Evolutionary conservation across 2,329 filamentous ascomycete genomes (phyloP).

Genomic region (Aspergillus vadensis): DNA sequence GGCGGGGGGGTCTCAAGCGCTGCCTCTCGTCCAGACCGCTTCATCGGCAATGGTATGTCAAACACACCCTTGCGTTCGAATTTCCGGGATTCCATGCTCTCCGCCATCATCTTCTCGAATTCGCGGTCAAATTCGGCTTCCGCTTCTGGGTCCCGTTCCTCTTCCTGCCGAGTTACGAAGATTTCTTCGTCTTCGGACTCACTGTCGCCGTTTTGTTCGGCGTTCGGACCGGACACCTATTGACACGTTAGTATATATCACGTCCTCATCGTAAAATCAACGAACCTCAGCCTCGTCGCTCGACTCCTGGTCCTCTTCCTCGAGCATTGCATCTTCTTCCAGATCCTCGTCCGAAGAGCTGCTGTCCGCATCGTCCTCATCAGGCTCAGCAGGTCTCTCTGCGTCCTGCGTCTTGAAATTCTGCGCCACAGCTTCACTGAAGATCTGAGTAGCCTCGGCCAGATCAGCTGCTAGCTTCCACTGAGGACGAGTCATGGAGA

Average conservation of each 20-base stretch:
- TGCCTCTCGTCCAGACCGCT: slow-evolving; percentile 64
- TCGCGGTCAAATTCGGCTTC: slow-evolving; percentile 98
- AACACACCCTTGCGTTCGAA: slow-evolving; percentile 94
- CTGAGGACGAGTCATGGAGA: slow-evolving; percentile 78
- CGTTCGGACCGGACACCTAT: slow-evolving; percentile 48
- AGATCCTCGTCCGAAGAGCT: slow-evolving; percentile 76
- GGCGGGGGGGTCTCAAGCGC: slow-evolving; percentile 43
- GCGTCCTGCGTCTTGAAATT: slow-evolving; percentile 80
- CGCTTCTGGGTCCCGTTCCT: slow-evolving; percentile 86
- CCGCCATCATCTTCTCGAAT: slow-evolving; percentile 97
- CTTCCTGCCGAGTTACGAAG: slow-evolving; percentile 85
- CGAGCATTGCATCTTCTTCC: slow-evolving; percentile 59
- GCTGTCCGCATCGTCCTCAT: slow-evolving; percentile 73
- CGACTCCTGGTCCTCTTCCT: slow-evolving; percentile 59
- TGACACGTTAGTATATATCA: slow-evolving; percentile 17
- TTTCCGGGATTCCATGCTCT: slow-evolving; percentile 92
- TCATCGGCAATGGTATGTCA: slow-evolving; percentile 95
- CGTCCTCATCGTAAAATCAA: too few species aligned
- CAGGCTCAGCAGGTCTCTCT: slow-evolving; percentile 69
- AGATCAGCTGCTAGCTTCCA: slow-evolving; percentile 84
- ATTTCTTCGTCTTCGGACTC: slow-evolving; percentile 83
- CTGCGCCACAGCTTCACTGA: slow-evolving; percentile 83
- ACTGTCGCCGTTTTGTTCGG: slow-evolving; percentile 47
- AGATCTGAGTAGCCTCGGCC: slow-evolving; percentile 79
- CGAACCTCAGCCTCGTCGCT: slow-evolving; percentile 45